A percentile compares a stretch with the other conserved stretches of the same genome.
These are phyloP conservation scores for Venturia carpophila DNA, from an alignment of 2,329 filamentous ascomycete species.

Conservation along the genomic window DNA sequence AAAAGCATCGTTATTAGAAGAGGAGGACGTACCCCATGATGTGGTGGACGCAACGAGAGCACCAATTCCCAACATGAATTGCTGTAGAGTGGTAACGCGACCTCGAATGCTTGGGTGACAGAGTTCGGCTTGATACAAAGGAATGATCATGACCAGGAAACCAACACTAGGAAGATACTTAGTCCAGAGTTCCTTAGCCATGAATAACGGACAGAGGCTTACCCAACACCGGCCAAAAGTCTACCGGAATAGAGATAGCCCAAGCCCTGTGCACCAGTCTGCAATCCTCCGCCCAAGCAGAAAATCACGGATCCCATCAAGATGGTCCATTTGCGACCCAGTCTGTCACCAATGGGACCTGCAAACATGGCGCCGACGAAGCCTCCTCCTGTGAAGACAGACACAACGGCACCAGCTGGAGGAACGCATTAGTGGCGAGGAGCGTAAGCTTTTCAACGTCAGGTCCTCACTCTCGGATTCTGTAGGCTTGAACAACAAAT, in stretches of 20 bases:
- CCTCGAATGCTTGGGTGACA: constrained; percentile 72
- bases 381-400: constrained; percentile 68
- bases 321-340: constrained; percentile 67
- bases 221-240: constrained; percentile 59
- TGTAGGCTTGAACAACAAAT: constrained; percentile 33
- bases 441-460: not conserved
- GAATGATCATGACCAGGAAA: constrained; percentile 55
- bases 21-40: constrained; percentile 48
- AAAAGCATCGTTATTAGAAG: not conserved
- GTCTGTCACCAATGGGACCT: constrained; percentile 53
- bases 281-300: constrained; percentile 61
- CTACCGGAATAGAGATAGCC: constrained; percentile 63
- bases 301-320: constrained; percentile 64
- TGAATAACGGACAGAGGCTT: constrained; percentile 30
- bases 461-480: constrained; percentile 28
- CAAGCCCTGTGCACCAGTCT: constrained; percentile 57
- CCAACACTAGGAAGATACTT: constrained; percentile 41
- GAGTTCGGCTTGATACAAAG: constrained; percentile 71
- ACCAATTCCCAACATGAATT: constrained; percentile 76
- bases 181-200: constrained; percentile 21
- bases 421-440: not conserved
- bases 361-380: constrained; percentile 61
- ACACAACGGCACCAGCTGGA: constrained; percentile 57
- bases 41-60: constrained; percentile 66
- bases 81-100: constrained; percentile 65